These are phyloP conservation scores for Moniliophthora roreri DNA, from an alignment of 1,284 basidiomycete genomes.

Conservation along the genomic window DNA sequence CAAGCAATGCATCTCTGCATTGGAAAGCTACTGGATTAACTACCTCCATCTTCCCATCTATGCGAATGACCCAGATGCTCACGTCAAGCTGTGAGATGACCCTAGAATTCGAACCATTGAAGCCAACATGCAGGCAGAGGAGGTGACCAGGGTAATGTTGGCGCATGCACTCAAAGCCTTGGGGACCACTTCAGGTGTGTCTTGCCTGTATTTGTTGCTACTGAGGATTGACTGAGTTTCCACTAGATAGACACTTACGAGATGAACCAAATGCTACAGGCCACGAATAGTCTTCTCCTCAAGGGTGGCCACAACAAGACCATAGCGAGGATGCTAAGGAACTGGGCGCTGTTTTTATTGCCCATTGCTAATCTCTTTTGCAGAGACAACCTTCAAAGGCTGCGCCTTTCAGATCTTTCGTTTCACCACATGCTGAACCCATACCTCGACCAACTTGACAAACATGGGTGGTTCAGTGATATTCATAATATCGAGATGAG, in stretches of 20 bases:
- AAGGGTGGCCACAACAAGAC: neutral
- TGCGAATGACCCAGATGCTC: neutral
- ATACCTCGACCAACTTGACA: neutral
- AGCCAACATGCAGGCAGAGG: neutral
- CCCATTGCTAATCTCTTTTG: slow-evolving; percentile 19
- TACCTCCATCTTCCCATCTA: neutral
- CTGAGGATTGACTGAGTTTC: too few species aligned
- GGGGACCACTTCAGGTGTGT: neutral
- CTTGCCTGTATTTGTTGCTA: neutral
- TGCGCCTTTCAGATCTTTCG: slow-evolving; percentile 23
- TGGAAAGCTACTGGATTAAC: slow-evolving; percentile 1
- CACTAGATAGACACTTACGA: neutral
- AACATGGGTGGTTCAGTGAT: slow-evolving; percentile 9
- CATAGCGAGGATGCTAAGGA: slow-evolving; percentile 10
- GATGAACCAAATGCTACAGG: neutral
- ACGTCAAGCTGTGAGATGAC: slow-evolving; percentile 4
- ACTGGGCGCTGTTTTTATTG: slow-evolving; percentile 25
- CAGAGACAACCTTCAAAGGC: slow-evolving; percentile 21
- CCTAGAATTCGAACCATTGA: slow-evolving; percentile 3
- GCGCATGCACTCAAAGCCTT: slow-evolving; percentile 4
- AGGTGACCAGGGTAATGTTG: neutral
- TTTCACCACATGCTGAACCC: slow-evolving; percentile 14
- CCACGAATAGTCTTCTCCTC: neutral
- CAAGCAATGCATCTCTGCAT: slow-evolving; percentile 5
- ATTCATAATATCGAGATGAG: slow-evolving; percentile 9